Evolutionary conservation across 805 yeast genomes (phyloP).

Genomic region (Brettanomyces nanus): DNA sequence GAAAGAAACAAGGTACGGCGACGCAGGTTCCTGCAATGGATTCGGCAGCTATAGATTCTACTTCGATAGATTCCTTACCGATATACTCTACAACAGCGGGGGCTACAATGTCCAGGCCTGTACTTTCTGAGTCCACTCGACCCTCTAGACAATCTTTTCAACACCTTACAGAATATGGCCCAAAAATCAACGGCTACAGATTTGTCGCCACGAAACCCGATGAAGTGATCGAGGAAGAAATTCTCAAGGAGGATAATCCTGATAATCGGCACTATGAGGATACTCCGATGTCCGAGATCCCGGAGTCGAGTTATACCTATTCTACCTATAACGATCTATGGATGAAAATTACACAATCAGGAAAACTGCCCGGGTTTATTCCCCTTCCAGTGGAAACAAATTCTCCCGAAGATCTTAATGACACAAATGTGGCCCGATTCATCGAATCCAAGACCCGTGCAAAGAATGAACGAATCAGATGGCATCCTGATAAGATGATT

Average conservation of each 20-base stretch:
- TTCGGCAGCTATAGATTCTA: too few relatives aligned
- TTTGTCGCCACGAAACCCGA: slow-evolving; percentile 25
- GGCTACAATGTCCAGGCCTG: too few relatives aligned
- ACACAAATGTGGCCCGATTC: slow-evolving; percentile 10
- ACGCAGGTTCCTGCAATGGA: too few relatives aligned
- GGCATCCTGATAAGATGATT: slow-evolving; percentile 68
- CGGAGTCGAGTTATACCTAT: background rate
- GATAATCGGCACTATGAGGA: slow-evolving; percentile 8
- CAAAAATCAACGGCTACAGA: slow-evolving; percentile 32
- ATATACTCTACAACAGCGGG: too few relatives aligned
- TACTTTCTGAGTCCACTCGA: too few relatives aligned
- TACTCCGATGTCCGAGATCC: background rate
- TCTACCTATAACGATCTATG: slow-evolving; percentile 21
- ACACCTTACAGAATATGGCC: slow-evolving; percentile 28
- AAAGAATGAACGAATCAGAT: slow-evolving; percentile 46
- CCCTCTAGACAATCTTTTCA: too few relatives aligned
- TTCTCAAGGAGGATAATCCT: slow-evolving; percentile 2
- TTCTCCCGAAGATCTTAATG: slow-evolving; percentile 8
- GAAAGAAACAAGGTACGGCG: too few relatives aligned
- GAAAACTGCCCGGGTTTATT: slow-evolving; percentile 1
- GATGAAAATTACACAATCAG: slow-evolving; percentile 12
- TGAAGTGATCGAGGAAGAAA: slow-evolving; percentile 1
- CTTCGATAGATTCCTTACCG: too few relatives aligned
- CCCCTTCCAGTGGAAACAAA: slow-evolving; percentile 18
- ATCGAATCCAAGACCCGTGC: slow-evolving; percentile 14